Evolutionary conservation across 495 filamentous ascomycete species (phyloP).

Genomic region (Cercophora scortea): DNA sequence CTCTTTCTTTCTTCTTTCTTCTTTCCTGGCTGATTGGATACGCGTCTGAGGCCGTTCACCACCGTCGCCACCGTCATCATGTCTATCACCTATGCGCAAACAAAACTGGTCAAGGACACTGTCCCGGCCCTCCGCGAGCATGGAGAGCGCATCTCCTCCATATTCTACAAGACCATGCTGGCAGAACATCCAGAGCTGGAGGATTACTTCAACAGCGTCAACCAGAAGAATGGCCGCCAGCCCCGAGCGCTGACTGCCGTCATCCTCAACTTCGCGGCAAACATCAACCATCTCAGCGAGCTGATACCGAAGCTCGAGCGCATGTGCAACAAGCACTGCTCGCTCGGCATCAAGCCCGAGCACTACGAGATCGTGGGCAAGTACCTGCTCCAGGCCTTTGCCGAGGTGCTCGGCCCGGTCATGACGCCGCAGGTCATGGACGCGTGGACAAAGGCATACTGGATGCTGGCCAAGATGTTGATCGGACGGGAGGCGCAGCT

Average conservation of each 20-base stretch:
- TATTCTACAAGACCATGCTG: constrained; percentile 65
- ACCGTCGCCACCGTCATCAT: constrained; percentile 2
- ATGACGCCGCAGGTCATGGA: constrained; percentile 56
- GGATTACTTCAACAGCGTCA: constrained; percentile 61
- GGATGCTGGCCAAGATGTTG: constrained; percentile 61
- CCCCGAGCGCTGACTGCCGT: constrained; percentile 56
- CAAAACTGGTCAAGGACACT: constrained; percentile 35
- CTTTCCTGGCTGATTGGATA: no score
- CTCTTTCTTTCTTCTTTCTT: no score
- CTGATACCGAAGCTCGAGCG: constrained; percentile 57
- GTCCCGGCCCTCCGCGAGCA: constrained; percentile 49
- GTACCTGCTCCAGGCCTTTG: constrained; percentile 59
- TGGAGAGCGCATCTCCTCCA: constrained; percentile 55
- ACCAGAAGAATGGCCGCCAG: constrained; percentile 62
- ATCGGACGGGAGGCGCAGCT: constrained; percentile 56
- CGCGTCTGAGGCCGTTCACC: background rate
- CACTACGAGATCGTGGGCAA: constrained; percentile 63
- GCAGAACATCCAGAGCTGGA: constrained; percentile 55
- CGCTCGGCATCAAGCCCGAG: constrained; percentile 59
- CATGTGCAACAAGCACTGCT: constrained; percentile 69
- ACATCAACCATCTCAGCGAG: constrained; percentile 62
- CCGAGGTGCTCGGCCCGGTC: constrained; percentile 56
- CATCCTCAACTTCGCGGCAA: constrained; percentile 59
- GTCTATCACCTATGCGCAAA: constrained; percentile 35
- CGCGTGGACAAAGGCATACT: constrained; percentile 66